Evolutionary conservation across 2,329 filamentous ascomycete genomes (phyloP).

Genomic region (Botrytis deweyae): DNA sequence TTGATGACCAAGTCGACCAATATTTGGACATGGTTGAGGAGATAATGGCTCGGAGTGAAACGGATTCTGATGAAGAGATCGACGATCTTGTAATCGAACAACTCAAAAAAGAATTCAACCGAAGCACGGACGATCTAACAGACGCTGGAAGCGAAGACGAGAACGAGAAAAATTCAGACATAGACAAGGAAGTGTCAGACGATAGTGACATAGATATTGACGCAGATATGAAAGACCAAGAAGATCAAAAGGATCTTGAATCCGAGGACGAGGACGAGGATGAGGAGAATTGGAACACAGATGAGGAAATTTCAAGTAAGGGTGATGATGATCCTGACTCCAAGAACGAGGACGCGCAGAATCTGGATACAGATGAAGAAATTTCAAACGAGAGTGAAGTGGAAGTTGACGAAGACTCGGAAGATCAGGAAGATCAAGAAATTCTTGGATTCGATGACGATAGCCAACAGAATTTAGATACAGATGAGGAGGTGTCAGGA

Average conservation of each 20-base stretch:
- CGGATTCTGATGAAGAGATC: not conserved
- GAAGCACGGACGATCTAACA: not conserved
- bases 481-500: too few relatives aligned
- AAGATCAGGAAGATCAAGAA: not conserved
- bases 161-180: not conserved
- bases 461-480: not conserved
- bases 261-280: too few relatives aligned
- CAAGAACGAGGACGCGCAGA: not conserved
- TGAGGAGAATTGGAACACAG: too few relatives aligned
- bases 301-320: too few relatives aligned
- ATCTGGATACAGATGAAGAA: not conserved
- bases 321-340: not conserved
- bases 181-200: too few relatives aligned
- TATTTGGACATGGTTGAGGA: accelerated
- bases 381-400: not conserved
- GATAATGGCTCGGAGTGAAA: not conserved
- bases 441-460: not conserved
- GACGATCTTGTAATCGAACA: not conserved
- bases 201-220: not conserved
- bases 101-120: not conserved
- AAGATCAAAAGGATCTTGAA: not conserved
- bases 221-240: too few relatives aligned
- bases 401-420: not conserved
- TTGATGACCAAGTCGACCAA: not conserved
- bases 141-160: not conserved